phyloP scores from a whole-genome alignment of 2,329 filamentous ascomycete genomes.

The Moelleriella libera region DNA sequence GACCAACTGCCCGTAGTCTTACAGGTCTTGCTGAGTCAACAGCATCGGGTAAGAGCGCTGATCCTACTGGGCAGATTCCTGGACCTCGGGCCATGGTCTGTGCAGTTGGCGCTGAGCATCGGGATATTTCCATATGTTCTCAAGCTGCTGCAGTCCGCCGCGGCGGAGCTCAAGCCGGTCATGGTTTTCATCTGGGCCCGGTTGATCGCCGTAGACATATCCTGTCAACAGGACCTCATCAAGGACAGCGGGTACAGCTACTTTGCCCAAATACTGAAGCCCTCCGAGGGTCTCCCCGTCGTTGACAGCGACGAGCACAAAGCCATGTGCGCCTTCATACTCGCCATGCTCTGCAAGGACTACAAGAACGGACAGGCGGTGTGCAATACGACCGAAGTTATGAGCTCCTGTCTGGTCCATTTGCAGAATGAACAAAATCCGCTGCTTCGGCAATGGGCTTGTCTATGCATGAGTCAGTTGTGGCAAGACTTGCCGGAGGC shows the following conservation, averaged over 20 bases:
- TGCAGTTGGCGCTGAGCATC: constrained; percentile 94
- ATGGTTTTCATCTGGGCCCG: constrained; percentile 99
- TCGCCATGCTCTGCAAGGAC: constrained; percentile 92
- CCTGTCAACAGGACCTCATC: constrained; percentile 82
- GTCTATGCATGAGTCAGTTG: constrained; percentile 85
- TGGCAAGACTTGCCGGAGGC: constrained; percentile 86
- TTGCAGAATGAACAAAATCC: constrained; percentile 77
- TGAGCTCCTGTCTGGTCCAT: constrained; percentile 75
- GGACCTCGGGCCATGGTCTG: constrained; percentile 92
- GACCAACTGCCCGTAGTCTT: constrained; percentile 94
- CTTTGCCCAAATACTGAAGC: constrained; percentile 85
- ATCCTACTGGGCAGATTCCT: constrained; percentile 88
- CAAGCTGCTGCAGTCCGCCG: constrained; percentile 89
- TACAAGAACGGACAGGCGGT: constrained; percentile 87
- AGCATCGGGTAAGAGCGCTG: constrained; percentile 79
- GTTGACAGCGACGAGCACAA: constrained; percentile 87
- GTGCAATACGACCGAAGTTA: constrained; percentile 80
- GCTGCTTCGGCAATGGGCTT: constrained; percentile 86
- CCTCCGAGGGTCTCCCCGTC: constrained; percentile 68
- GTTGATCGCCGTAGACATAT: constrained; percentile 86
- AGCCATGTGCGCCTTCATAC: constrained; percentile 97
- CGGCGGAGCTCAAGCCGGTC: constrained; percentile 85
- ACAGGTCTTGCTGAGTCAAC: constrained; percentile 89
- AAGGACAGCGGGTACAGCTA: constrained; percentile 97
- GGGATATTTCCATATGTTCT: constrained; percentile 99